A percentile compares a stretch with the other conserved stretches of the same genome.
Evolutionary conservation across 2,329 filamentous ascomycete genomes (phyloP).

Genomic region (Penicillium verrucosum): DNA sequence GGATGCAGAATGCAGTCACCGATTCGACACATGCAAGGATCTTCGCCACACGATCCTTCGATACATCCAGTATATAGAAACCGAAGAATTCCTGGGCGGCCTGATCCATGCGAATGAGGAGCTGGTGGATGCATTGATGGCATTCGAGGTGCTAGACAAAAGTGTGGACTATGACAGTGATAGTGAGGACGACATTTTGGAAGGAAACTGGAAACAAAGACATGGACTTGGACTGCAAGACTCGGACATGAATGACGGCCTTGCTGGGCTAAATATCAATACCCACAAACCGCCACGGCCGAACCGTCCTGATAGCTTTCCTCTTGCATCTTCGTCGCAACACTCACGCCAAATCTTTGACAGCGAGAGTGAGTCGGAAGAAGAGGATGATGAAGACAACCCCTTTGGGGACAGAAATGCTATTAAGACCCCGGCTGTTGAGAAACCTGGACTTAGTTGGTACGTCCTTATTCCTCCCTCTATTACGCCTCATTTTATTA

Average conservation of each 20-base stretch:
- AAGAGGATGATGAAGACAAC: conserved; percentile 76
- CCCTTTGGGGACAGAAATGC: conserved; percentile 84
- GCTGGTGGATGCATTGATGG: conserved; percentile 88
- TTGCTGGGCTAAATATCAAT: conserved; percentile 37
- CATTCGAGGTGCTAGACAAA: conserved; percentile 85
- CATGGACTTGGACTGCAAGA: conserved; percentile 15
- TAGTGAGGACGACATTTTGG: conserved; percentile 56
- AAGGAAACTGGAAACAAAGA: conserved; percentile 29
- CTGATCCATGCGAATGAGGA: conserved; percentile 93
- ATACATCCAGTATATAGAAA: conserved; percentile 89
- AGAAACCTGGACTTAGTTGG: conserved; percentile 35
- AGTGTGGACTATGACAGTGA: conserved; percentile 60
- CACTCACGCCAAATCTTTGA: conserved; percentile 40
- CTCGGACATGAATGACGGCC: conserved; percentile 30
- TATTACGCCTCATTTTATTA: conserved; percentile 5
- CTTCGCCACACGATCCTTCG: conserved; percentile 80
- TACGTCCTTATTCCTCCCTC: conserved; percentile 19
- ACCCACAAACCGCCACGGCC: conserved; percentile 45
- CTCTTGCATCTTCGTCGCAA: conserved; percentile 19
- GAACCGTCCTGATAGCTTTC: conserved; percentile 60
- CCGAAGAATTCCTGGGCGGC: conserved; percentile 86
- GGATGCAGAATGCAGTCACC: conserved; percentile 68
- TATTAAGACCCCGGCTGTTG: conserved; percentile 34
- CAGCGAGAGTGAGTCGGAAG: conserved; percentile 55
- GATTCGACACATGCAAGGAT: conserved; percentile 83